phyloP scores from a whole-genome alignment of 768 basidiomycete genomes.

The Tricholoma saponaceum region DNA sequence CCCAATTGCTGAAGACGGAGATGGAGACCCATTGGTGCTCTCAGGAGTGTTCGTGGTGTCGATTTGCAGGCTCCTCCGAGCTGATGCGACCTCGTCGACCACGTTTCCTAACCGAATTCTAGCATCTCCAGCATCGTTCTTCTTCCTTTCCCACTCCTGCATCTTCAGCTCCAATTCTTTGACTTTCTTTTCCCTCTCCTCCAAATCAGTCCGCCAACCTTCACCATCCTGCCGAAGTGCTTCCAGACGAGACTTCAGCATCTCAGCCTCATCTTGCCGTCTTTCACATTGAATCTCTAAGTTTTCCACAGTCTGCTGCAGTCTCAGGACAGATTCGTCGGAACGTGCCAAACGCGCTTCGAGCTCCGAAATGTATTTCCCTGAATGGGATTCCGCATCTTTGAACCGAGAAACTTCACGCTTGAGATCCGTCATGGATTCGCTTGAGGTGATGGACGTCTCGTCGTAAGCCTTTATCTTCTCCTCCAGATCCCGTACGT shows the following conservation, averaged over 20 bases:
- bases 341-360: slow-evolving; percentile 76
- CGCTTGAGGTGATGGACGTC: slow-evolving; percentile 66
- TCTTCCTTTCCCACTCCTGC: slow-evolving; percentile 73
- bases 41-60: slow-evolving; percentile 27
- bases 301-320: slow-evolving; percentile 68
- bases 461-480: slow-evolving; percentile 87
- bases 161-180: slow-evolving; percentile 75
- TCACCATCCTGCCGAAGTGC: slow-evolving; percentile 69
- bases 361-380: slow-evolving; percentile 81
- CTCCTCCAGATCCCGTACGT: slow-evolving; percentile 90
- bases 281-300: slow-evolving; percentile 75
- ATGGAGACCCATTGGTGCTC: slow-evolving; percentile 7
- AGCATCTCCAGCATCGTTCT: slow-evolving; percentile 61
- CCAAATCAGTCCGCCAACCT: slow-evolving; percentile 80
- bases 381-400: slow-evolving; percentile 68
- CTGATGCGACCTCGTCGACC: slow-evolving; percentile 67
- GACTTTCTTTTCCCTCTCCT: slow-evolving; percentile 75
- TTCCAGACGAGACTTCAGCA: slow-evolving; percentile 69
- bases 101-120: slow-evolving; percentile 62
- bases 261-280: slow-evolving; percentile 67
- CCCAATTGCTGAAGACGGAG: slow-evolving; percentile 21
- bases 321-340: slow-evolving; percentile 68
- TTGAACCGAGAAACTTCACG: slow-evolving; percentile 77
- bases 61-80: slow-evolving; percentile 62
- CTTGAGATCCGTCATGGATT: slow-evolving; percentile 78